Evolutionary conservation across 2,329 filamentous ascomycete species (phyloP).

Genomic region (Drechslera avenae): DNA sequence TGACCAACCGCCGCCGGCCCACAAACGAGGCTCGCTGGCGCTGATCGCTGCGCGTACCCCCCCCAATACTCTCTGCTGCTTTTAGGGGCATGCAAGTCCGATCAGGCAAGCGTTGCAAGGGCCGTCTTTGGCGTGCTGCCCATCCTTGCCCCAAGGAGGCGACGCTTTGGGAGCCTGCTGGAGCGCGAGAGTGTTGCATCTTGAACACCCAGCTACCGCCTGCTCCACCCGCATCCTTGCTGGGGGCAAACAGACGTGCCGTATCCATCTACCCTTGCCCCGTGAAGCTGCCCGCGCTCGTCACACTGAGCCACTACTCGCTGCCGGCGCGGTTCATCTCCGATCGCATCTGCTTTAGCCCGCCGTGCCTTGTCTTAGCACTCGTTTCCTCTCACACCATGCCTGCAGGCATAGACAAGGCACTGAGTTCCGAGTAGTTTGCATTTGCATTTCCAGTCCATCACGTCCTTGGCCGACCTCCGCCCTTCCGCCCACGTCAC

Average conservation of each 20-base stretch:
- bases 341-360: constrained; percentile 45
- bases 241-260: constrained; percentile 28
- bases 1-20: constrained; percentile 18
- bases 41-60: constrained; percentile 13
- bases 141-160: constrained; percentile 25
- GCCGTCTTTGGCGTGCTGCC: constrained; percentile 24
- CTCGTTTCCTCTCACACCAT: constrained; percentile 35
- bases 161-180: constrained; percentile 21
- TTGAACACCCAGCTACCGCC: constrained; percentile 19
- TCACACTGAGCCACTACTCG: constrained; percentile 34
- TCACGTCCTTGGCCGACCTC: constrained; percentile 38
- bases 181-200: constrained; percentile 15
- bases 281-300: constrained; percentile 24
- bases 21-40: constrained; percentile 3
- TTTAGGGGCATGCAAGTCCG: constrained; percentile 20
- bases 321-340: constrained; percentile 44
- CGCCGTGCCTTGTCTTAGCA: constrained; percentile 21
- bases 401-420: constrained; percentile 25
- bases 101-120: constrained; percentile 30
- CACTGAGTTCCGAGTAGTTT: constrained; percentile 28
- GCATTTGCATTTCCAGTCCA: constrained; percentile 24
- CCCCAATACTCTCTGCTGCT: constrained; percentile 2
- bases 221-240: constrained; percentile 18
- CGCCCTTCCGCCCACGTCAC: constrained; percentile 30
- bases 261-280: constrained; percentile 20